Conservation (phyloP, 2,329 filamentous ascomycete species). For the Calonectria hongkongensis region DNA sequence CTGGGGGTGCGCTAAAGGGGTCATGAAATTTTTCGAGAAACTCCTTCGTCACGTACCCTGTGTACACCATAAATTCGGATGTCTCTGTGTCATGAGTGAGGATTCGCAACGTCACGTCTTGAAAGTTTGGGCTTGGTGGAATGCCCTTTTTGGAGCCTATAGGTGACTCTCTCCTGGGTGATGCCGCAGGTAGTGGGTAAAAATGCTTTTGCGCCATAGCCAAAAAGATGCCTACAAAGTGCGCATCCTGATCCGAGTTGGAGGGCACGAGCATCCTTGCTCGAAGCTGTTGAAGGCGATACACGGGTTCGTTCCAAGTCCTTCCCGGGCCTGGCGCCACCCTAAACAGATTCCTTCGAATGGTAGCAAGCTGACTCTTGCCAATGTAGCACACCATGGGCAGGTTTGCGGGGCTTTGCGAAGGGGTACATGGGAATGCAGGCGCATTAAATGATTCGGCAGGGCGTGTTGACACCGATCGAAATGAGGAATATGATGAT, state of each 20-base stretch:
- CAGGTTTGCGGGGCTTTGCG: conserved; percentile 49
- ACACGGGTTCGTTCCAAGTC: conserved; percentile 68
- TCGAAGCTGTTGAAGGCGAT: conserved; percentile 67
- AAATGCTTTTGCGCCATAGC: conserved; percentile 75
- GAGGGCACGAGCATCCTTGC: conserved; percentile 68
- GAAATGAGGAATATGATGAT: conserved; percentile 58
- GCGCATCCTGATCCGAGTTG: conserved; percentile 70
- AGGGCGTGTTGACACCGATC: conserved; percentile 61
- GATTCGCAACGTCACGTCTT: conserved; percentile 70
- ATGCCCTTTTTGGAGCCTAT: conserved; percentile 49
- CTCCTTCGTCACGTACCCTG: conserved; percentile 66
- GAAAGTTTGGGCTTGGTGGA: conserved; percentile 60
- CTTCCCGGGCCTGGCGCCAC: conserved; percentile 63
- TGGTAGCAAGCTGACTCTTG: conserved; percentile 66
- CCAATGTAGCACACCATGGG: conserved; percentile 69
- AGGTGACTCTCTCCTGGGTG: conserved; percentile 52
- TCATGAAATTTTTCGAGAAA: conserved; percentile 71
- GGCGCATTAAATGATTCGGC: conserved; percentile 56
- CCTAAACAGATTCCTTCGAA: conserved; percentile 69
- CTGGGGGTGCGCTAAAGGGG: conserved; percentile 63
- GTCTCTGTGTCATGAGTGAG: conserved; percentile 70
- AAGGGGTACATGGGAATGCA: conserved; percentile 47
- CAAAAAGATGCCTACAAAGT: conserved; percentile 71
- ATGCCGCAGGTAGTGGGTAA: conserved; percentile 59
- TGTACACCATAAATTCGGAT: conserved; percentile 73